Evolutionary conservation across 805 yeast genomes (phyloP).

Genomic region (Candida arabinofermentans): DNA sequence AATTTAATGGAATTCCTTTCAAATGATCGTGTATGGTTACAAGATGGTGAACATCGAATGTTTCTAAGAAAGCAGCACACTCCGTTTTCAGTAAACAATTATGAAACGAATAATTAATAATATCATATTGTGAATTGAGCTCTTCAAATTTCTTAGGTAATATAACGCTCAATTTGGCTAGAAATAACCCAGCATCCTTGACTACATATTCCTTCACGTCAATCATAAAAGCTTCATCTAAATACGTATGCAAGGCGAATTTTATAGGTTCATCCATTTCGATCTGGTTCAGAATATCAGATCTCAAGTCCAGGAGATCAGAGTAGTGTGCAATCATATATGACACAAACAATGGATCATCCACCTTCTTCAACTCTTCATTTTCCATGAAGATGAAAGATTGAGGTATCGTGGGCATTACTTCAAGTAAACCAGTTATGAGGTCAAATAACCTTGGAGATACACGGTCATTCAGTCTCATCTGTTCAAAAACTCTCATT

Average conservation of each 20-base stretch:
- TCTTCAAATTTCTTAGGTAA: constrained; percentile 17
- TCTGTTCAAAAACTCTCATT: constrained; percentile 15
- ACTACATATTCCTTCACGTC: constrained; percentile 24
- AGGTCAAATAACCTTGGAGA: constrained; percentile 31
- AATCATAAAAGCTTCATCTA: constrained; percentile 21
- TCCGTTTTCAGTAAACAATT: constrained; percentile 10
- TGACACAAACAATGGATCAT: constrained; percentile 30
- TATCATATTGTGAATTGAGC: constrained; percentile 18
- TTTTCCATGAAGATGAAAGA: constrained; percentile 22
- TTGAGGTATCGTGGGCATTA: constrained; percentile 22
- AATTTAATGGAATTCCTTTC: constrained; percentile 17
- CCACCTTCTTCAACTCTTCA: constrained; percentile 17
- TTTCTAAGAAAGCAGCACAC: constrained; percentile 22
- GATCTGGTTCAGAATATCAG: constrained; percentile 1
- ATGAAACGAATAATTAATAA: constrained; percentile 19
- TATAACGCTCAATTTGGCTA: constrained; percentile 16
- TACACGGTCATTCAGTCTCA: constrained; percentile 22
- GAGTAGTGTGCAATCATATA: constrained; percentile 29
- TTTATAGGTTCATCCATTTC: constrained; percentile 17
- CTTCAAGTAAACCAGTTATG: constrained; percentile 23
- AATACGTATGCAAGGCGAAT: constrained; percentile 22
- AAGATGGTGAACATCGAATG: constrained; percentile 24
- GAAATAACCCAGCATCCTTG: constrained; percentile 17
- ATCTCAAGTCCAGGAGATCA: constrained; percentile 18
- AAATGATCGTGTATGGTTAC: constrained; percentile 13